Conservation (phyloP, 306 rosid genomes). For the Sicyos edulis region DNA sequence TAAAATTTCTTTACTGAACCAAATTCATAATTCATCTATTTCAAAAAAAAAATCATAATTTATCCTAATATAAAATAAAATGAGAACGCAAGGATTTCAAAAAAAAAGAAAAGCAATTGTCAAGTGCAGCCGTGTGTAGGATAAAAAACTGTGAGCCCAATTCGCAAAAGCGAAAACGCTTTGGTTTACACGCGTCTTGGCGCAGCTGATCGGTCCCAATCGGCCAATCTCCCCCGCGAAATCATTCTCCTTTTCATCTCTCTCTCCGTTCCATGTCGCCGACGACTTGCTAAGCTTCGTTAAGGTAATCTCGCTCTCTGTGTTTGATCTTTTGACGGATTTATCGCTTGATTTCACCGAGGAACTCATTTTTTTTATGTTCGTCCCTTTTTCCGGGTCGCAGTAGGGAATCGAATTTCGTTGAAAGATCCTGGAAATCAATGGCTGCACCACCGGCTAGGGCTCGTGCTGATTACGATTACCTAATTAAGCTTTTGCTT, state of each 20-base stretch:
- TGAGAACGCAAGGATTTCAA: no score
- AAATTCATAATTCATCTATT: no score
- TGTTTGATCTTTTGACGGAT: constrained; percentile 5
- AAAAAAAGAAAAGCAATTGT: background rate
- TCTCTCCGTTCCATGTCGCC: constrained; percentile 14
- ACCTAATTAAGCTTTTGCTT: constrained; percentile 81
- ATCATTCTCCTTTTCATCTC: background rate
- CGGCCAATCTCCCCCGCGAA: constrained; percentile 19
- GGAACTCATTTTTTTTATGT: constrained; percentile 4
- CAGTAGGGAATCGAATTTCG: constrained; percentile 16
- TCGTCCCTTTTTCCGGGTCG: background rate
- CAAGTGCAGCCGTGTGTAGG: constrained; percentile 7
- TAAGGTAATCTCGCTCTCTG: constrained; percentile 1
- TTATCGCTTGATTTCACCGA: background rate
- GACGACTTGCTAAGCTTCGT: constrained; percentile 21
- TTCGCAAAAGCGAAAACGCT: constrained; percentile 9
- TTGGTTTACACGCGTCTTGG: background rate
- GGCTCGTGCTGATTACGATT: constrained; percentile 88
- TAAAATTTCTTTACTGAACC: no score
- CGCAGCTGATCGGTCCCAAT: constrained; percentile 3
- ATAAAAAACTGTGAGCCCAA: background rate
- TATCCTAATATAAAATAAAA: no score
- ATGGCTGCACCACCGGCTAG: constrained; percentile 70
- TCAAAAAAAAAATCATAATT: background rate
- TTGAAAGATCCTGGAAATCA: constrained; percentile 7